A percentile compares a stretch with the other conserved stretches of the same genome.
Conservation (phyloP, 352 stramenopile genomes). For the Phytophthora pluvialis region DNA sequence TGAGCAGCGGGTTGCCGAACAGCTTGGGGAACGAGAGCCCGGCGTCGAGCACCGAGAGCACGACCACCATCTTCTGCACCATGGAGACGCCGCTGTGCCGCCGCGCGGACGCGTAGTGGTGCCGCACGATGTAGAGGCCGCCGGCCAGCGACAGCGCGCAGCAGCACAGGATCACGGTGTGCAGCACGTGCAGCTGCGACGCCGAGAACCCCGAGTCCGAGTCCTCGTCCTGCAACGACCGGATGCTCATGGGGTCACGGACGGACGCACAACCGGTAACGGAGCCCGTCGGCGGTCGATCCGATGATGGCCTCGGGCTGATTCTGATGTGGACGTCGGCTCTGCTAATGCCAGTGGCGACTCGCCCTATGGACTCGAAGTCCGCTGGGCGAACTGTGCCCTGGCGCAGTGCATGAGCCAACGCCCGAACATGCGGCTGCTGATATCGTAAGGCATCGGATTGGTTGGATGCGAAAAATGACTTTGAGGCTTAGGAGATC, state of each 20-base stretch:
- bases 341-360: constrained; percentile 12
- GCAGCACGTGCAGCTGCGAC: constrained; percentile 38
- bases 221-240: constrained; percentile 3
- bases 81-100: constrained; percentile 46
- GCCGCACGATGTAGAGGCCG: constrained; percentile 55
- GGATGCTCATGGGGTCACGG: constrained; percentile 22
- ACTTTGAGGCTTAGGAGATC: constrained; percentile 14
- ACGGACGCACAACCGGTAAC: constrained; percentile 9
- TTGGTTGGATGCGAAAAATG: background rate
- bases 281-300: constrained; percentile 21
- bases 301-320: background rate
- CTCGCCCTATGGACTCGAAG: background rate
- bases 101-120: constrained; percentile 44
- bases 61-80: constrained; percentile 77
- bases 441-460: constrained; percentile 15
- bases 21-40: constrained; percentile 59
- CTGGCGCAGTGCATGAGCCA: constrained; percentile 7
- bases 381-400: constrained; percentile 6
- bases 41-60: constrained; percentile 72
- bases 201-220: constrained; percentile 22
- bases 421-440: background rate
- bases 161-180: constrained; percentile 45
- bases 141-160: constrained; percentile 52
- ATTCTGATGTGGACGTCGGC: constrained; percentile 20
- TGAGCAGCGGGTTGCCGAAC: constrained; percentile 40